These are phyloP conservation scores for Amyloporia xantha DNA, from an alignment of 768 basidiomycete genomes.

Conservation along the genomic window DNA sequence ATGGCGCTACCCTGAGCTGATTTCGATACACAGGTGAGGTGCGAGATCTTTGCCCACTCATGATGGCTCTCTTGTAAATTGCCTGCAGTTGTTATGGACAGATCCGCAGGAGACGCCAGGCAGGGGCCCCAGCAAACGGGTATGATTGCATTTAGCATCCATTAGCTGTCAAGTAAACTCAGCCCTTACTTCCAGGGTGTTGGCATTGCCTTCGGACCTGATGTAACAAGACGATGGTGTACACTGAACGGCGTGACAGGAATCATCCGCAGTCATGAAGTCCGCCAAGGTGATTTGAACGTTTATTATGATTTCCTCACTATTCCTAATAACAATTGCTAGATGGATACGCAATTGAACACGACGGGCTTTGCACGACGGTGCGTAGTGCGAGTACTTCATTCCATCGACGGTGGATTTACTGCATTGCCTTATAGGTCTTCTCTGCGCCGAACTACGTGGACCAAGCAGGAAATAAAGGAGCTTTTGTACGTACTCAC, in stretches of 20 bases:
- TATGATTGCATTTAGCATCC: conserved; percentile 38
- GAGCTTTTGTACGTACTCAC: conserved; percentile 65
- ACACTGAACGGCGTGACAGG: conserved; percentile 79
- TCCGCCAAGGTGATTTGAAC: conserved; percentile 82
- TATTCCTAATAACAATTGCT: conserved; percentile 2
- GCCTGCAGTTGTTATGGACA: conserved; percentile 79
- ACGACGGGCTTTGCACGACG: conserved; percentile 90
- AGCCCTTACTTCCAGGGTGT: conserved; percentile 63
- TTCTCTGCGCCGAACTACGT: conserved; percentile 96
- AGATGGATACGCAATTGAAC: conserved; percentile 95
- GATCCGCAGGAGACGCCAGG: conserved; percentile 88
- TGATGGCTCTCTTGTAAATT: not conserved
- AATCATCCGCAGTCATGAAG: conserved; percentile 93
- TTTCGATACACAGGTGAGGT: conserved; percentile 51
- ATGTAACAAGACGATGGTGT: conserved; percentile 89
- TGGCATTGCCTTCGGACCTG: conserved; percentile 93
- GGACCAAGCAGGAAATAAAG: conserved; percentile 88
- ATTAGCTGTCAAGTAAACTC: not conserved
- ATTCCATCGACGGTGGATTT: conserved; percentile 7
- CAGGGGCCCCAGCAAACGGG: conserved; percentile 93
- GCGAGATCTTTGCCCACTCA: conserved; percentile 13
- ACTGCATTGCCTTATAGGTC: conserved; percentile 40
- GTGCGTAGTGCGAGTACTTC: conserved; percentile 35
- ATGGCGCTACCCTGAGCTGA: conserved; percentile 8
- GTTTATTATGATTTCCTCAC: conserved; percentile 17